These are phyloP conservation scores for Dactylellina drechsleri DNA, from an alignment of 2,329 filamentous ascomycete species.

Conservation along the genomic window DNA sequence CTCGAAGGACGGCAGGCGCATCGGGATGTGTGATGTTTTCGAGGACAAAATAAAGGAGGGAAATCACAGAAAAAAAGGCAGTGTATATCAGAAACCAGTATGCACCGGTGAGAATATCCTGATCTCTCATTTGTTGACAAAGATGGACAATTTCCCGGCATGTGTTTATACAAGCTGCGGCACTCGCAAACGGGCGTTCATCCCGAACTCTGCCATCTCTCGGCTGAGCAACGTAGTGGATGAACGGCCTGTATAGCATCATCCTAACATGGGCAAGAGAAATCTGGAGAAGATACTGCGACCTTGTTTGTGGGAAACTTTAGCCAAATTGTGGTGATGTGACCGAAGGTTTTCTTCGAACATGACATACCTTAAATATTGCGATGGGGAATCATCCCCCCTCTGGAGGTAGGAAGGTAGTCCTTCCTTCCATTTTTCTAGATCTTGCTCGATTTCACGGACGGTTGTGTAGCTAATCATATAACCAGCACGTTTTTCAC, in stretches of 20 bases:
- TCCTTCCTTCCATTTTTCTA: conserved; percentile 72
- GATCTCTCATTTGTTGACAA: conserved; percentile 78
- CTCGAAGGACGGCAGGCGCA: conserved; percentile 81
- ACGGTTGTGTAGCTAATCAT: conserved; percentile 73
- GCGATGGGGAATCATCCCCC: conserved; percentile 76
- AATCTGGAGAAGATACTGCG: conserved; percentile 80
- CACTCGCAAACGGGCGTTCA: conserved; percentile 80
- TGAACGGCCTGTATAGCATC: conserved; percentile 81
- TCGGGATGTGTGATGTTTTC: conserved; percentile 81
- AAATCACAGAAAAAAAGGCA: conserved; percentile 82
- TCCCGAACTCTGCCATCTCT: conserved; percentile 66
- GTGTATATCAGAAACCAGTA: conserved; percentile 91
- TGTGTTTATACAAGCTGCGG: conserved; percentile 70
- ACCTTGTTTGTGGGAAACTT: conserved; percentile 60
- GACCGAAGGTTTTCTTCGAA: not conserved
- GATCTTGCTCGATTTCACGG: conserved; percentile 72
- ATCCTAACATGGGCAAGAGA: conserved; percentile 86
- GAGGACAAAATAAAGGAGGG: conserved; percentile 80
- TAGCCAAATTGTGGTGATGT: not conserved
- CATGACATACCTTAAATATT: conserved; percentile 57
- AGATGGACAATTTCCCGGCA: conserved; percentile 81
- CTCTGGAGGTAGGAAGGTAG: conserved; percentile 82
- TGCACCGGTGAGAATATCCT: conserved; percentile 78
- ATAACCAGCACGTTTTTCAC: conserved; percentile 66
- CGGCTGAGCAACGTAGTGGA: conserved; percentile 80